Evolutionary conservation across 345 rosid genomes (phyloP), one percentile per base, ranked within the genome.

Genomic region (Eucalyptus cloeziana): DNA sequence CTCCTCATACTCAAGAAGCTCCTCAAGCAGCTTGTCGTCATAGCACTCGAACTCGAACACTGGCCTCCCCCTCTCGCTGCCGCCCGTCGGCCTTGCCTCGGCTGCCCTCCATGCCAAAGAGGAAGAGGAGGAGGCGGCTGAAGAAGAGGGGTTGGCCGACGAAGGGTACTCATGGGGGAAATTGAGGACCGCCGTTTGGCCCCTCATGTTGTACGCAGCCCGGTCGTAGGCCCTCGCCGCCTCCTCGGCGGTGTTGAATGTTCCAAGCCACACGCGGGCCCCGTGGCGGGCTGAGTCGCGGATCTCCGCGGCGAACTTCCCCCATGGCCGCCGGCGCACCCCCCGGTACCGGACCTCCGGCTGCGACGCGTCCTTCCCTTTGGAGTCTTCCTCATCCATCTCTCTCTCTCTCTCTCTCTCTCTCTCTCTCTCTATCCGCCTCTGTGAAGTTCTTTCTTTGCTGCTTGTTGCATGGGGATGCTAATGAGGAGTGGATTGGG

Each of bases 221-320:
- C 95, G 92, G 62, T 97, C 99, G 54, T 97, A 97, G 3, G 98
- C 99, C 90, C 99, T 89, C 43, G 98, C 98, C 1, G 99, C 99
- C 37, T 96, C 98, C 89, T 97, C 98, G 1, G 98, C 99, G 0
- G 99, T 94, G 90, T 94, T 94, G 88, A 96, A 97, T 6, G 99
- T 97, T 37, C 99, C 99, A 2, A 97, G 95, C 99, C 99, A 97
- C 47, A 97, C 90, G 22, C 99, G 93, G n/a, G 95, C 96, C 8
- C 99, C 98, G 5, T 94, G 98, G 50, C 94, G 91, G 15, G 93
- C 92, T 1, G 98, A 96, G 89, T 97, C 98, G 0, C 98, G 94
- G 88, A 97, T 97, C 96, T 97, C 99, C 3, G 98, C 98, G 1
- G 99, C 99, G 17, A 93, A 97, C 92, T 96, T 97, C 12, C 98